Evolutionary conservation across 1,139 yeast genomes (phyloP), one percentile per base, ranked within the genome.

Genomic region (Taphrina confusa): DNA sequence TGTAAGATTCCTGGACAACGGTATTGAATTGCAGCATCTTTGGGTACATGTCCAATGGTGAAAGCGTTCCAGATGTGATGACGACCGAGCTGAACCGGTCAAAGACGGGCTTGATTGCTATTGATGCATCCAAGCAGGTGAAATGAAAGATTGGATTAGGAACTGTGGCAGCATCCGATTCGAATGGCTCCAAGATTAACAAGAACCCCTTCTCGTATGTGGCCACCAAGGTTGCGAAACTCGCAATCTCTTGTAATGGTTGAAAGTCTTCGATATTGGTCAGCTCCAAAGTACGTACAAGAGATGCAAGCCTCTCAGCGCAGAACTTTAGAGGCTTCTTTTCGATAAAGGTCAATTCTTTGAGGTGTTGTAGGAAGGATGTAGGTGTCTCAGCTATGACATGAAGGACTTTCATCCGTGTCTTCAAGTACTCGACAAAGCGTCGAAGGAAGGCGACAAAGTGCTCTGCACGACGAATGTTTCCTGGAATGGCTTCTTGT

Each of bases 41-140:
- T 4, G 99, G 99, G 71, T 92, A 92, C 99, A 92, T 92, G 70
- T 94, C 98, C 72, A 92, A 80, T 0, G 99, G 99, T 0, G 98
- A 92, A 49, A 92, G 91, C 12, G 99, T 92, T 67, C 99, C 99
- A 0, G 96, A 88, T 0, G 99, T 92, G 64, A 92, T 92, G 63
- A 92, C 86, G 12, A 92, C 96, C 0, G 97, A 86, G n/a, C 89
- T 84, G 70, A 92, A 92, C 64, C 92, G 79, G 57, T 92, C 97
- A 76, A 92, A 92, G 0, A 92, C 92, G 0, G 99, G 98, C 70
- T 90, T 92, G 66, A 92, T 92, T 2, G 98, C 98, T 67, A 94
- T 94, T 0, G 97, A 90, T 0, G 98, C 98, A 75, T 92, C 99
- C 56, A 94, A 77, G 75, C 99, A 92, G 0, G 97, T 85, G 70